phyloP scores from a whole-genome alignment of 2,329 filamentous ascomycete species.

The Fusarium heterosporum region DNA sequence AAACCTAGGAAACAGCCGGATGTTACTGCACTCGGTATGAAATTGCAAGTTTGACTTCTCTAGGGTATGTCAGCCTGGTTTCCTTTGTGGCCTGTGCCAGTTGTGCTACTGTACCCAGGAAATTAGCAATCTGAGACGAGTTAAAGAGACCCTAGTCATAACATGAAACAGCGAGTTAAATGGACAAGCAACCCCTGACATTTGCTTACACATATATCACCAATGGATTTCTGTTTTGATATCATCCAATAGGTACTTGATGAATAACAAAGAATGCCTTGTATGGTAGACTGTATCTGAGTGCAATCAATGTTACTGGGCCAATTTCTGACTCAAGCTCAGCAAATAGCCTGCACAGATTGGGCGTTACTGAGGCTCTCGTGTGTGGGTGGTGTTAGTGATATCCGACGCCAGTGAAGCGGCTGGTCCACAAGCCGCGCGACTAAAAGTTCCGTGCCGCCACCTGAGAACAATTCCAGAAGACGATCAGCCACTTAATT shows the following conservation, averaged over 20 bases:
- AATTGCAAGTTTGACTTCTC: not conserved
- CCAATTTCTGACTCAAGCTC: slow-evolving; percentile 11
- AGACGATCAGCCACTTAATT: slow-evolving; percentile 20
- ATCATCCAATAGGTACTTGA: slow-evolving; percentile 1
- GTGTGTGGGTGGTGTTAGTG: slow-evolving; percentile 3
- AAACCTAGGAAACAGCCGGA: slow-evolving; percentile 6
- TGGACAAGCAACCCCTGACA: slow-evolving; percentile 27
- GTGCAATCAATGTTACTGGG: slow-evolving; percentile 1
- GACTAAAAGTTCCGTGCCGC: slow-evolving; percentile 8
- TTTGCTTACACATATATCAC: slow-evolving; percentile 6
- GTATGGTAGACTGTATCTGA: slow-evolving; percentile 7
- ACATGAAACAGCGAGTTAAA: slow-evolving; percentile 42
- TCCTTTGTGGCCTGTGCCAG: slow-evolving; percentile 14
- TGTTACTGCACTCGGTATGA: not conserved
- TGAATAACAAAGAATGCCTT: slow-evolving; percentile 3
- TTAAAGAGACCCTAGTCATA: slow-evolving; percentile 29
- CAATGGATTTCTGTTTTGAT: not conserved
- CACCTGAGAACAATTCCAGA: slow-evolving; percentile 36
- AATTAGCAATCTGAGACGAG: slow-evolving; percentile 48
- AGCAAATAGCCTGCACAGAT: slow-evolving; percentile 23
- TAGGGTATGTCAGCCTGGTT: slow-evolving; percentile 24
- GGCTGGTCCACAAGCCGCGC: slow-evolving; percentile 16
- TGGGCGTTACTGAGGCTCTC: slow-evolving; percentile 9
- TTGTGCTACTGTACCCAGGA: slow-evolving; percentile 29
- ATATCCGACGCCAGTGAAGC: slow-evolving; percentile 26